phyloP scores from a whole-genome alignment of 2,329 filamentous ascomycete species.

The Cladosporium sp. region DNA sequence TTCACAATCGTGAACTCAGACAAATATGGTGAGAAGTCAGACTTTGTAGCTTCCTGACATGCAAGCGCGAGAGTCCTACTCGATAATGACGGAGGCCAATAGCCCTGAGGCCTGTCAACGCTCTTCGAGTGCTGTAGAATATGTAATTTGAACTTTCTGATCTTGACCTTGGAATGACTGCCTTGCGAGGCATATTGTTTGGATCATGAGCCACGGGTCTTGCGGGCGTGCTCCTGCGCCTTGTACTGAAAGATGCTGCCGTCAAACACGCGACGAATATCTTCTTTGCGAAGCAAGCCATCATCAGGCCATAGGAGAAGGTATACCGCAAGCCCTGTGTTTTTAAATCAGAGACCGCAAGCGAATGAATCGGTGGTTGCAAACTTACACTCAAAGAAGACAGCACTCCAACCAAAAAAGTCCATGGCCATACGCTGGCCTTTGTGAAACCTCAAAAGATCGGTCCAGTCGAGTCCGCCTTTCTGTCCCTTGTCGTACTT shows the following conservation, averaged over 20 bases:
- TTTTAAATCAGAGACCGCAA: neutral
- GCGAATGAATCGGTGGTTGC: neutral
- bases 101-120: too few species aligned
- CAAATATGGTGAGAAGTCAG: too few species aligned
- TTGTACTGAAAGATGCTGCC: conserved; percentile 47
- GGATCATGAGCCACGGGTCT: conserved; percentile 2
- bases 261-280: conserved; percentile 48
- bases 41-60: too few species aligned
- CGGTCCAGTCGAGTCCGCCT: conserved; percentile 35
- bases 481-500: conserved; percentile 38
- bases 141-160: too few species aligned
- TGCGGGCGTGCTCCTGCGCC: conserved; percentile 26
- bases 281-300: conserved; percentile 52
- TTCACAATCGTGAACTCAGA: too few species aligned
- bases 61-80: too few species aligned
- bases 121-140: too few species aligned
- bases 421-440: conserved; percentile 40
- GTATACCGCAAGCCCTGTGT: conserved; percentile 43
- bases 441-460: conserved; percentile 34
- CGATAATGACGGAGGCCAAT: too few species aligned
- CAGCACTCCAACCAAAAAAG: conserved; percentile 41
- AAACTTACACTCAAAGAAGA: conserved; percentile 38
- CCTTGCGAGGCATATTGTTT: too few species aligned
- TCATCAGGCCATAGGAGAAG: conserved; percentile 51
- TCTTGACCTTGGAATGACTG: too few species aligned